Conservation (phyloP, 805 yeast species). For the Candida ortonii region DNA sequence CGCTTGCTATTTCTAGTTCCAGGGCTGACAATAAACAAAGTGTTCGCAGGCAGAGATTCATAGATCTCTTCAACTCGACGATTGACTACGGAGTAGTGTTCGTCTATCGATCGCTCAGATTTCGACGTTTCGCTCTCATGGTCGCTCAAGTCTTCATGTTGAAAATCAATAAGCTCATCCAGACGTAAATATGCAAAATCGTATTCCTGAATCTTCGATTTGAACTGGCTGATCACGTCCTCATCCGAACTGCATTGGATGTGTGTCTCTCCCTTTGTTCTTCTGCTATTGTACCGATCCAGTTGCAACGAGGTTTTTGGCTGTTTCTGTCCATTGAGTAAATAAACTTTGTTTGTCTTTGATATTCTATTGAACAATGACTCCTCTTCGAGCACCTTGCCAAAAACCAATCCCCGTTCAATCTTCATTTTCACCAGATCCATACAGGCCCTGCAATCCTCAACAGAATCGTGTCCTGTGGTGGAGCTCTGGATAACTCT, state of each 20-base stretch:
- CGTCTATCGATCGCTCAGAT: slow-evolving; percentile 2
- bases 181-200: slow-evolving; percentile 55
- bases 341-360: slow-evolving; percentile 20
- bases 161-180: slow-evolving; percentile 53
- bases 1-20: slow-evolving; percentile 61
- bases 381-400: slow-evolving; percentile 45
- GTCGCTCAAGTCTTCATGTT: slow-evolving; percentile 23
- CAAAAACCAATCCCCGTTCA: slow-evolving; percentile 63
- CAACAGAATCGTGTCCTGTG: slow-evolving; percentile 80
- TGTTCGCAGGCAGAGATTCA: slow-evolving; percentile 50
- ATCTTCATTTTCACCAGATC: slow-evolving; percentile 72
- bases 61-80: slow-evolving; percentile 48
- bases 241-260: slow-evolving; percentile 56
- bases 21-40: slow-evolving; percentile 59
- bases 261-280: slow-evolving; percentile 29
- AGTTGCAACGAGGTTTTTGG: slow-evolving; percentile 29
- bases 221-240: slow-evolving; percentile 47
- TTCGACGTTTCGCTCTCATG: slow-evolving; percentile 2
- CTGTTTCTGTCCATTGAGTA: slow-evolving; percentile 23
- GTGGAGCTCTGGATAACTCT: slow-evolving; percentile 63
- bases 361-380: slow-evolving; percentile 41
- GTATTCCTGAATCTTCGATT: slow-evolving; percentile 35
- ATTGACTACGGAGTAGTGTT: slow-evolving; percentile 38
- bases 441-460: slow-evolving; percentile 79
- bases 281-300: slow-evolving; percentile 19